Percentiles rank a stretch among this genome's conserved stretches.
phyloP scores from a whole-genome alignment of 2,329 filamentous ascomycete species.

The Colletotrichum sublineola region DNA sequence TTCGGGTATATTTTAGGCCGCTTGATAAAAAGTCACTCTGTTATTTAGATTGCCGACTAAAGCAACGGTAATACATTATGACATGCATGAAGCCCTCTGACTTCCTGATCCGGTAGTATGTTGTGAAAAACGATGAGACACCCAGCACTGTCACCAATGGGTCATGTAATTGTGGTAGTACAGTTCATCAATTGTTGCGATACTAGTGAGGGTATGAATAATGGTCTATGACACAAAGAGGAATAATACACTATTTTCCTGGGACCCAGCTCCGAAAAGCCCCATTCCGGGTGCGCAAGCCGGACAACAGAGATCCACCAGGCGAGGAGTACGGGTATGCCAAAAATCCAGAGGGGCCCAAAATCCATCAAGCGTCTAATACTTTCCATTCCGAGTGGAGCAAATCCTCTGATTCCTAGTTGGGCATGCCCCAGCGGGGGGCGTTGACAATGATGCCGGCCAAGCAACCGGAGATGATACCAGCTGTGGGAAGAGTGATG shows the following conservation, averaged over 20 bases:
- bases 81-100: no score
- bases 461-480: constrained; percentile 65
- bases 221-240: background rate
- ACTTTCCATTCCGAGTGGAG: no score
- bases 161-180: background rate
- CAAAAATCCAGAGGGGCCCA: background rate
- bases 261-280: background rate
- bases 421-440: constrained; percentile 56
- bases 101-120: no score
- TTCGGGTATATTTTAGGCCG: no score
- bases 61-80: no score
- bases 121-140: no score
- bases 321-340: background rate
- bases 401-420: background rate
- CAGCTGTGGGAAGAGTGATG: constrained; percentile 60
- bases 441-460: constrained; percentile 72
- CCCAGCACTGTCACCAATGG: background rate
- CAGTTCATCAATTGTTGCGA: background rate
- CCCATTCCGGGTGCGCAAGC: background rate
- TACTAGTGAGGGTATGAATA: constrained; percentile 13
- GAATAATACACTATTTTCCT: background rate
- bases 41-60: no score
- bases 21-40: no score
- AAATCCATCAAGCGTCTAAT: no score
- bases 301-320: background rate